A percentile compares a stretch with the other conserved stretches of the same genome.
phyloP scores from a whole-genome alignment of 495 filamentous ascomycete species.

The Podospora fimiseda region DNA sequence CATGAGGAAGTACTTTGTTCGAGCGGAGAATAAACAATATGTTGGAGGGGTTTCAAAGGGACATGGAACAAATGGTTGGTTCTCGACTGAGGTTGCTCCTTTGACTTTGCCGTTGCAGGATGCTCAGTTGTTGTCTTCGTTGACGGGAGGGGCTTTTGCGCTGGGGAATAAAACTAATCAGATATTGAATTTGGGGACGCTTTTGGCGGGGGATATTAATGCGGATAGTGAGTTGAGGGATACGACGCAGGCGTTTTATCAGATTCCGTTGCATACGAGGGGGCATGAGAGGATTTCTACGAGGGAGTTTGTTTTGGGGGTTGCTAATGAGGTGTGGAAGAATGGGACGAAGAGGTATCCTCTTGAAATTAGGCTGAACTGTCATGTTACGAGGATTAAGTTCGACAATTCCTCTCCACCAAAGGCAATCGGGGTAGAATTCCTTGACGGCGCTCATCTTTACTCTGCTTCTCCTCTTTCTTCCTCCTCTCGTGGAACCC shows the following conservation, averaged over 20 bases:
- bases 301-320: constrained; percentile 49
- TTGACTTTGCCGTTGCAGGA: constrained; percentile 45
- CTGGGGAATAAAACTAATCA: constrained; percentile 38
- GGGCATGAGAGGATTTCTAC: constrained; percentile 43
- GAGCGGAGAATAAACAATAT: constrained; percentile 52
- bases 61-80: constrained; percentile 57
- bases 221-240: constrained; percentile 28
- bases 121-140: constrained; percentile 43
- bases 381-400: constrained; percentile 52
- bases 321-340: too few relatives aligned
- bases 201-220: constrained; percentile 51
- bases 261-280: constrained; percentile 46
- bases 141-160: constrained; percentile 46
- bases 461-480: constrained; percentile 52
- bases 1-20: constrained; percentile 46
- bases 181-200: constrained; percentile 31
- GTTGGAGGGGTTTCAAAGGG: constrained; percentile 32
- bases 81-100: constrained; percentile 44
- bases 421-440: constrained; percentile 56
- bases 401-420: constrained; percentile 45
- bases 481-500: constrained; percentile 29
- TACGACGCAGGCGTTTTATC: constrained; percentile 35
- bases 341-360: constrained; percentile 52
- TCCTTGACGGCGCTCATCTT: constrained; percentile 51
- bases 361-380: constrained; percentile 54